These are phyloP conservation scores for Cinnamomum chago DNA, from an alignment of 164 flowering plant species.

Conservation along the genomic window DNA sequence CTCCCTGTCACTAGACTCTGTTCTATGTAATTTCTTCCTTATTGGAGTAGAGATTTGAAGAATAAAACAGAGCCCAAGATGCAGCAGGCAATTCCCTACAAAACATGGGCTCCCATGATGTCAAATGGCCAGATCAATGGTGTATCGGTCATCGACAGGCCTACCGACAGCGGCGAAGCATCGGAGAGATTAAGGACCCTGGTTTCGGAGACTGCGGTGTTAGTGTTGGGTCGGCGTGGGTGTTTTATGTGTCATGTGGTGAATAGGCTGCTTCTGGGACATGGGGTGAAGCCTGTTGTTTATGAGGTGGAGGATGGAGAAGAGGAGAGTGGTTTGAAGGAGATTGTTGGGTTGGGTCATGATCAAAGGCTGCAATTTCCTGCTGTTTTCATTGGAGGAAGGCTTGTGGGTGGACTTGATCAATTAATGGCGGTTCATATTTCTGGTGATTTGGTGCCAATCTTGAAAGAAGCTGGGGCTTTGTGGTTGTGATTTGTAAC, in stretches of 20 bases:
- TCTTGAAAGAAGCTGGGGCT: constrained; percentile 43
- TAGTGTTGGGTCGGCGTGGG: constrained; percentile 55
- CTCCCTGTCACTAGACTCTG: constrained; percentile 4
- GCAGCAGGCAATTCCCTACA: constrained; percentile 62
- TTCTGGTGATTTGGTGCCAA: constrained; percentile 48
- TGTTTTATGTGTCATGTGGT: constrained; percentile 88
- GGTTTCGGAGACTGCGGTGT: constrained; percentile 60
- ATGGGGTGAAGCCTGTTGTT: constrained; percentile 71
- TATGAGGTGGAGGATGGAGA: constrained; percentile 62
- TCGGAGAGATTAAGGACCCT: constrained; percentile 16
- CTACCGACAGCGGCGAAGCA: not conserved
- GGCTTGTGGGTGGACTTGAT: constrained; percentile 48
- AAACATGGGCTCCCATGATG: constrained; percentile 29
- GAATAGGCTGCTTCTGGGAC: constrained; percentile 47
- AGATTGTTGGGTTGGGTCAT: constrained; percentile 14
- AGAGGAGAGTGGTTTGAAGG: constrained; percentile 27
- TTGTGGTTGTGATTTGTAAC: constrained; percentile 35
- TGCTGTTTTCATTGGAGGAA: constrained; percentile 47
- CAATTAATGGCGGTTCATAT: constrained; percentile 48
- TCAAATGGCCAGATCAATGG: not conserved
- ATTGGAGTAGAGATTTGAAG: not conserved
- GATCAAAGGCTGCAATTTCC: constrained; percentile 27
- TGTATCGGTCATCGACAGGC: not conserved
- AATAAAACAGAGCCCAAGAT: constrained; percentile 11
- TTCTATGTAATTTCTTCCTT: not conserved